Base-by-base conservation (phyloP, 2,329 filamentous ascomycete genomes). In the Claviceps sp. region DNA sequence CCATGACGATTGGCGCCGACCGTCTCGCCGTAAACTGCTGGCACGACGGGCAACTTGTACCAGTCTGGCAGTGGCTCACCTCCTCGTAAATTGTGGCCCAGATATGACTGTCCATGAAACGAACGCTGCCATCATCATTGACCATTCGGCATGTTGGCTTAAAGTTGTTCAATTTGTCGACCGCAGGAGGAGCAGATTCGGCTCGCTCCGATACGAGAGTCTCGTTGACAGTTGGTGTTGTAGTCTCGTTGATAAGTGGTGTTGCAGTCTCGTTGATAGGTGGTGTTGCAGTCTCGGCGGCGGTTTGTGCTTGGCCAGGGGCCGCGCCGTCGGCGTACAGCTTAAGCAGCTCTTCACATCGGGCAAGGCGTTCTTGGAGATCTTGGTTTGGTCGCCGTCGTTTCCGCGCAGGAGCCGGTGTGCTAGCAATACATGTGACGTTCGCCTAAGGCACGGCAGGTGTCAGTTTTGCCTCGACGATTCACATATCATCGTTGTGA, bases 321-420 rank as follows among this genome's bases (percentile, higher is more conserved):
- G 57, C 59, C 24, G 65, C 59, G n/a, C 63, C 66, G 54, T 62
- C 63, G 5, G 76, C 76, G 63, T 81, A 81, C 54, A 77, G 74
- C 56, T 78, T 79, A 22, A 81, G 63, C 41, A 81, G 65, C 56
- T 78, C 75, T 58, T 82, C 78, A 56, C 78, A 81, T 52, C 77
- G 70, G 4, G 77, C 76, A 38, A 82, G 68, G 41, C 78, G 72
- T 62, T 82, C 78, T 58, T 81, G 78, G 13, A 82, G 70, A 58
- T 81, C 78, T 58, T 81, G 78, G 50, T 81, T 81, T 9, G 78
- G 78, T 47, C 77, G 69, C 55, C 76, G 69, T 42, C 78, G 72
- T 66, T 81, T 81, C 53, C 78, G 74, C 30, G 77, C 75, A 5
- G 78, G 78, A 7, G 78, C 78, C 1, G 78, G 78, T 20, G 74